Conservation (phyloP, 345 rosid genomes). For the Bruguiera parviflora region DNA sequence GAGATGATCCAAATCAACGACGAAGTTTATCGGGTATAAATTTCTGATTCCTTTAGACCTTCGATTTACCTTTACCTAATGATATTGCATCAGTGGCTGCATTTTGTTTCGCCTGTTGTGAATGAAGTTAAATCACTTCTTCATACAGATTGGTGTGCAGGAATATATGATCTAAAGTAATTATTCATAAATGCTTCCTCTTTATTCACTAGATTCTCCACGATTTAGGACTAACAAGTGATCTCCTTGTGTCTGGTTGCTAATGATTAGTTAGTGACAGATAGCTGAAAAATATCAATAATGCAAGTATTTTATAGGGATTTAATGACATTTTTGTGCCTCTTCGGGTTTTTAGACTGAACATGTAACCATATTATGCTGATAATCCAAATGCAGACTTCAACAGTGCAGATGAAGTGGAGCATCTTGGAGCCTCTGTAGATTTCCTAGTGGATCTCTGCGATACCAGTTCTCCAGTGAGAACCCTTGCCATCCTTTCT, state of each 20-base stretch:
- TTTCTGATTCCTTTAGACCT: not conserved
- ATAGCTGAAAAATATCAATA: no score
- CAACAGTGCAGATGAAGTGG: constrained; percentile 51
- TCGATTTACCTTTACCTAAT: not conserved
- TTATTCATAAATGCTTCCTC: not conserved
- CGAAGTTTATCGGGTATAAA: constrained; percentile 39
- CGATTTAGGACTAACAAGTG: no score
- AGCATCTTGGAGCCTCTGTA: constrained; percentile 64
- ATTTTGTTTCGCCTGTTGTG: not conserved
- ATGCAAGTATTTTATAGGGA: no score
- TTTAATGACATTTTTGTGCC: not conserved
- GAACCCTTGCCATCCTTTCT: constrained; percentile 21
- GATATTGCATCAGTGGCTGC: not conserved
- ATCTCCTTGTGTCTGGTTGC: no score
- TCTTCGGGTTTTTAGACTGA: no score
- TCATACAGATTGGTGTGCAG: not conserved
- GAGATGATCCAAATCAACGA: constrained; percentile 32
- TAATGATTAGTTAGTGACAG: no score
- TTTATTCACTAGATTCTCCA: not conserved
- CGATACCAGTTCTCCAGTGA: constrained; percentile 45
- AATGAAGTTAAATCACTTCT: no score
- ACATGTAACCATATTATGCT: constrained; percentile 3
- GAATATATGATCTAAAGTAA: no score
- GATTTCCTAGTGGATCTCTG: constrained; percentile 80
- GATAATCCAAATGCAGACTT: constrained; percentile 39